Base-by-base conservation (phyloP, 768 basidiomycete species). In the Panellus pusillus region DNA sequence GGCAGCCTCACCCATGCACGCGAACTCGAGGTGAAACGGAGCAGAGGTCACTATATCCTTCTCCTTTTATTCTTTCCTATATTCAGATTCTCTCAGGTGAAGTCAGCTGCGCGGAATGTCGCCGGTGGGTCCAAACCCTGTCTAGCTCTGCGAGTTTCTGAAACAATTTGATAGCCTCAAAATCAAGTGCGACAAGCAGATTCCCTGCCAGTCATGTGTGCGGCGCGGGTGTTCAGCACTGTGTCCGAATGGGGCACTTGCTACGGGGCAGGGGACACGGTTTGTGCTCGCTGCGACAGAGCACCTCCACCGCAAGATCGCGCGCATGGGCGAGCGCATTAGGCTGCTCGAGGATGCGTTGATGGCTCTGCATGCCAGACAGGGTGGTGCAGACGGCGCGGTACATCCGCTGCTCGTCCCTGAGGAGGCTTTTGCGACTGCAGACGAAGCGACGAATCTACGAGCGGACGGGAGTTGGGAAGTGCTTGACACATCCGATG, bases 121-220 rank as follows among this genome's bases (percentile, higher is more conserved):
- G 87, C 57, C 72, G 78, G 77, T 80, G 80, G 79, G 86, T 80
- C 81, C 74, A 61, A 39, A 37, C 29, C 27, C 37, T 35, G 15
- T 38, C 14, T 19, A 24, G 24, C 2, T 24, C 3, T 24, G 24
- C 24, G 2, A 24, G 24, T 24, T 24, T 24, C 24, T 24, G 24
- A 24, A 24, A 24, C 24, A 24, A 24, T 6, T 24, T 24, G 9
- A 35, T 35, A 35, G 32, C 7, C 74, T 90, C 61, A 85, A 89
- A 77, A 88, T 90, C 67, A 88, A 87, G 65, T 90, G 87, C 73
- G 86, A 89, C 79, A 89, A 89, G 74, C 79, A 86, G 59, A 85
- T 89, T 49, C 88, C 88, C 9, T 89, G 87, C 65, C 84, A 87
- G 65, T 87, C 86, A 0, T 89, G 87, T 66, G 60, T 86, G 81